phyloP scores from a whole-genome alignment of 2,329 filamentous ascomycete genomes.

The Colletotrichum lindemuthianum region DNA sequence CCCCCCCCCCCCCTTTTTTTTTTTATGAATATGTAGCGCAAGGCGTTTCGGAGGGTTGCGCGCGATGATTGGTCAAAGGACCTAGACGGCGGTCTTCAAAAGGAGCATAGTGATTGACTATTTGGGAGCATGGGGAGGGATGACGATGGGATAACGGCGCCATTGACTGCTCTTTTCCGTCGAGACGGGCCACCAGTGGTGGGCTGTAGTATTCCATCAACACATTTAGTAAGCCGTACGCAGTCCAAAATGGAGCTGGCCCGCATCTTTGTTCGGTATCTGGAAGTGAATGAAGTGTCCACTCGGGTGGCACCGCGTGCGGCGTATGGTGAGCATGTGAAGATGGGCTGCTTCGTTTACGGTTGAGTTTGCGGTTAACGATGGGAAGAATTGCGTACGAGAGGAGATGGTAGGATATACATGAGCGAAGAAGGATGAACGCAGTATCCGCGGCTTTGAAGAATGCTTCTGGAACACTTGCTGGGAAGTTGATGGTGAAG shows the following conservation, averaged over 20 bases:
- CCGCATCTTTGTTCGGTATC: slow-evolving; percentile 4
- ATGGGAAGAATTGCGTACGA: background rate
- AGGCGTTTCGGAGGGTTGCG: slow-evolving; percentile 20
- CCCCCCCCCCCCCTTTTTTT: too few species aligned
- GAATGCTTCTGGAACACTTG: too few species aligned
- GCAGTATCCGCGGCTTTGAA: too few species aligned
- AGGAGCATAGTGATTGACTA: background rate
- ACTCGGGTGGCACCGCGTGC: slow-evolving; percentile 3
- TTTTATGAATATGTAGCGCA: background rate
- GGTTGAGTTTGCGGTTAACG: background rate
- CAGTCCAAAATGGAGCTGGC: slow-evolving; percentile 12
- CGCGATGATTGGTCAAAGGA: slow-evolving; percentile 16
- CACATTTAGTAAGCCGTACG: slow-evolving; percentile 3
- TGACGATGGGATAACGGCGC: background rate
- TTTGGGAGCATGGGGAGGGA: background rate
- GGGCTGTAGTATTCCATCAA: too few species aligned
- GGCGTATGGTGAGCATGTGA: slow-evolving; percentile 4
- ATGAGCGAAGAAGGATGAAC: too few species aligned
- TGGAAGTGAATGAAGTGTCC: background rate
- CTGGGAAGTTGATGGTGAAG: too few species aligned
- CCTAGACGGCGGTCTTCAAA: slow-evolving; percentile 16
- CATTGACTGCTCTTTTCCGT: too few species aligned
- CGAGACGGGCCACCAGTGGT: too few species aligned
- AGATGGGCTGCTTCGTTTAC: background rate
- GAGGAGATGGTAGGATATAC: too few species aligned